phyloP scores from a whole-genome alignment of 345 rosid genomes.

The Bruguiera gymnorhiza region DNA sequence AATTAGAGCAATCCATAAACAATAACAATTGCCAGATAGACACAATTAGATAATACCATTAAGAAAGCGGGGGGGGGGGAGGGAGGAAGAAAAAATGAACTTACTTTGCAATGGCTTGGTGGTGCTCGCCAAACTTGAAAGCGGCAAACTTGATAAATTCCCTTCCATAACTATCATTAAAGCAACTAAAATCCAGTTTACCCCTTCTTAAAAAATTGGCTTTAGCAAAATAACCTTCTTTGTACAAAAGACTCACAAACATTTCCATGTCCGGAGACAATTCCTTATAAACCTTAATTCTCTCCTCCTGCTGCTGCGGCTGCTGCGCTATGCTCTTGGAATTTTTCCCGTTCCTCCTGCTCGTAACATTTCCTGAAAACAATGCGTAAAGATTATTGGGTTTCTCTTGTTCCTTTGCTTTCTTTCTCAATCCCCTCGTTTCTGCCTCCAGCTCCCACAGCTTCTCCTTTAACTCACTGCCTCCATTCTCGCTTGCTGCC shows the following conservation, averaged over 20 bases:
- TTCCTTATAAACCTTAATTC: conserved; percentile 40
- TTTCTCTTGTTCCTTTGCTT: conserved; percentile 14
- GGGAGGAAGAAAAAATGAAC: conserved; percentile 15
- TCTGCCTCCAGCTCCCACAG: conserved; percentile 44
- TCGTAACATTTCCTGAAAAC: conserved; percentile 12
- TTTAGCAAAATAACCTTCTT: conserved; percentile 56
- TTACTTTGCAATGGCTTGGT: conserved; percentile 76
- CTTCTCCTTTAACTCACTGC: conserved; percentile 32
- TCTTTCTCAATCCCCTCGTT: conserved; percentile 32
- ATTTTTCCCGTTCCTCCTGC: conserved; percentile 5
- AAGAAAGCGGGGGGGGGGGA: too few species aligned
- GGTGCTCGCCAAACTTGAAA: conserved; percentile 55
- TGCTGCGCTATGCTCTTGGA: not conserved
- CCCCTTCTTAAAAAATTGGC: conserved; percentile 55
- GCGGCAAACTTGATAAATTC: conserved; percentile 57
- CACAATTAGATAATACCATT: not conserved
- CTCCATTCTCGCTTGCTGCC: conserved; percentile 20
- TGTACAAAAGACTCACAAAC: conserved; percentile 52
- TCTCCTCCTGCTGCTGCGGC: not conserved
- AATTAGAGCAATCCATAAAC: not conserved
- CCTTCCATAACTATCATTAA: conserved; percentile 54
- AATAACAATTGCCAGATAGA: not conserved
- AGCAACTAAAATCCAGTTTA: conserved; percentile 44
- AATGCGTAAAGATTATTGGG: conserved; percentile 22
- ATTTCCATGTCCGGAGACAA: conserved; percentile 46